phyloP scores from a whole-genome alignment of 2,329 filamentous ascomycete genomes.

The Phoma herbarum region DNA sequence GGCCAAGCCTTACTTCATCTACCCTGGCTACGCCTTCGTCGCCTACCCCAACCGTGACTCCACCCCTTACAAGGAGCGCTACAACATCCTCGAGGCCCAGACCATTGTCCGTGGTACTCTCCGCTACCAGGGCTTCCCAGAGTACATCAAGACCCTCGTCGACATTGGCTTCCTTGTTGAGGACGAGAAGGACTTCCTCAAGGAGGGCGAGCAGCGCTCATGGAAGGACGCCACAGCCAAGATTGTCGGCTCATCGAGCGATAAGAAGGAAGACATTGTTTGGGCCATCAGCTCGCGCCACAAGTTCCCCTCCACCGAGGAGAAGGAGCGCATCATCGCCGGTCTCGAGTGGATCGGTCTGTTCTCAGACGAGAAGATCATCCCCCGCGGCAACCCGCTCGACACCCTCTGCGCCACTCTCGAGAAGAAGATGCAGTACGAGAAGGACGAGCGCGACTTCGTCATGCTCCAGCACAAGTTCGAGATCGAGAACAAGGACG shows the following conservation, averaged over 20 bases:
- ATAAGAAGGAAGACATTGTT: conserved; percentile 73
- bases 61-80: conserved; percentile 85
- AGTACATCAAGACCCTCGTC: conserved; percentile 87
- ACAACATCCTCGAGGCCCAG: conserved; percentile 89
- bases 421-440: conserved; percentile 91
- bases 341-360: conserved; percentile 77
- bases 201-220: conserved; percentile 64
- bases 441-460: conserved; percentile 81
- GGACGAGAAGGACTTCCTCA: conserved; percentile 70
- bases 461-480: conserved; percentile 84
- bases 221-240: conserved; percentile 89
- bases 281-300: conserved; percentile 79
- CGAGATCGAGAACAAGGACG: conserved; percentile 83
- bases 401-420: conserved; percentile 91
- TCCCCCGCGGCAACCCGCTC: conserved; percentile 78
- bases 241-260: conserved; percentile 74
- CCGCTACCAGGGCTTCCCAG: conserved; percentile 87
- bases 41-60: conserved; percentile 94
- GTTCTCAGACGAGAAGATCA: conserved; percentile 74
- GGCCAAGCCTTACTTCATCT: conserved; percentile 91
- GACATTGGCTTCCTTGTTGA: conserved; percentile 90
- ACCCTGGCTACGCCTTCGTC: conserved; percentile 87
- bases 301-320: conserved; percentile 72
- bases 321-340: conserved; percentile 73
- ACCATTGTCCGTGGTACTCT: conserved; percentile 87